Conservation (phyloP, 306 rosid species). For the Lathyrus aphaca region DNA sequence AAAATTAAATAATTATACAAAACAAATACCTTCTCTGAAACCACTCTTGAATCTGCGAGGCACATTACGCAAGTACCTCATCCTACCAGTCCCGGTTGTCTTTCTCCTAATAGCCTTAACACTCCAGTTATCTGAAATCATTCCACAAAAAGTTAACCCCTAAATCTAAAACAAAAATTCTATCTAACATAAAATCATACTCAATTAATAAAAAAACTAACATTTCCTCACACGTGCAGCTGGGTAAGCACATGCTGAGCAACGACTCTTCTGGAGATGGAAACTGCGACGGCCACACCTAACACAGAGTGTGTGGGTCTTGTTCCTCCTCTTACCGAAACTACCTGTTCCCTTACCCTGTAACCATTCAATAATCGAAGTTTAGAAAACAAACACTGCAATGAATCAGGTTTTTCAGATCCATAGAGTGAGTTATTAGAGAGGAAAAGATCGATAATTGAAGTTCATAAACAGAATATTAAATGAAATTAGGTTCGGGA, state of each 20-base stretch:
- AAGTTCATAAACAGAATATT: background rate
- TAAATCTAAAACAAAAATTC: background rate
- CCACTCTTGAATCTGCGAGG: slow-evolving; percentile 99
- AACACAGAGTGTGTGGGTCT: slow-evolving; percentile 95
- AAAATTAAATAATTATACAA: background rate
- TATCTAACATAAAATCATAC: background rate
- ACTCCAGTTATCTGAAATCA: slow-evolving; percentile 84
- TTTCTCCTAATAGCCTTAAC: slow-evolving; percentile 93
- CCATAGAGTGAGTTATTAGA: too few relatives aligned
- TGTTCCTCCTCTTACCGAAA: slow-evolving; percentile 98
- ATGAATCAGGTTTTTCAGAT: background rate
- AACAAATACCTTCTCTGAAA: slow-evolving; percentile 85
- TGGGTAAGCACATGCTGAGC: slow-evolving; percentile 90
- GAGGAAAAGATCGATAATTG: too few relatives aligned
- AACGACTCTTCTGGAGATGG: slow-evolving; percentile 96
- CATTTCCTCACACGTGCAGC: slow-evolving; percentile 93
- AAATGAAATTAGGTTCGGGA: slow-evolving; percentile 7
- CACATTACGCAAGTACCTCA: slow-evolving; percentile 91
- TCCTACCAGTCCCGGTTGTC: slow-evolving; percentile 99
- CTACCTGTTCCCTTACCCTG: slow-evolving; percentile 99
- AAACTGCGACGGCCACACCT: slow-evolving; percentile 99
- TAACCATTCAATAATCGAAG: background rate
- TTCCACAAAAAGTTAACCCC: background rate
- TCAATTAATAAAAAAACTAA: slow-evolving; percentile 25
- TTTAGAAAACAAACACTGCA: background rate